phyloP scores from a whole-genome alignment of 2,329 filamentous ascomycete species.

The Colletotrichum kahawae region DNA sequence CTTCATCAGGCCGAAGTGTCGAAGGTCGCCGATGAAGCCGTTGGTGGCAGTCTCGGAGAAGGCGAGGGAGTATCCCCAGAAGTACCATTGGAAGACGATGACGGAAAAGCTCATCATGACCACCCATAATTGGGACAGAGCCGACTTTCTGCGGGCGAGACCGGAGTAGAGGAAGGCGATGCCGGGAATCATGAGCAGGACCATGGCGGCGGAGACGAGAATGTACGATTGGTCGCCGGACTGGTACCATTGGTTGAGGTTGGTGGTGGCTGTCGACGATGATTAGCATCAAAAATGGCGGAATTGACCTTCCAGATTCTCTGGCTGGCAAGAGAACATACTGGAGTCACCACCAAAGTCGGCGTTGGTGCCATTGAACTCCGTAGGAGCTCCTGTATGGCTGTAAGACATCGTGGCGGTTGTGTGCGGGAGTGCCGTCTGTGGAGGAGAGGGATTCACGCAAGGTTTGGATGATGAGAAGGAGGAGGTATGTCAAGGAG shows the following conservation, averaged over 20 bases:
- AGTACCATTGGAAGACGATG: conserved; percentile 98
- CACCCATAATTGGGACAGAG: conserved; percentile 95
- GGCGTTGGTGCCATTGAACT: conserved; percentile 68
- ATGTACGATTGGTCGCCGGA: conserved; percentile 95
- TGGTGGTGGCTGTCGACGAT: conserved; percentile 68
- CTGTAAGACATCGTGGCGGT: conserved; percentile 60
- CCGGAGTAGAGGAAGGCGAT: conserved; percentile 98
- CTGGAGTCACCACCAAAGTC: conserved; percentile 78
- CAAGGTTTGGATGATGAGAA: not conserved
- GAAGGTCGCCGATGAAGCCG: conserved; percentile 89
- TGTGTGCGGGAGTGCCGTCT: conserved; percentile 1
- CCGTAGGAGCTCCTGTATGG: conserved; percentile 61
- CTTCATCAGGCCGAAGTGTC: conserved; percentile 87
- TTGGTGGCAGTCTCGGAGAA: conserved; percentile 84
- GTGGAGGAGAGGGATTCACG: conserved; percentile 15
- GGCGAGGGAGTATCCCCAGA: conserved; percentile 97
- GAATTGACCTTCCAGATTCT: not conserved
- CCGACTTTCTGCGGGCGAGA: conserved; percentile 95
- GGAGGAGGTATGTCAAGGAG: not conserved
- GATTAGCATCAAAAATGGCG: not conserved
- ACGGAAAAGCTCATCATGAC: conserved; percentile 93
- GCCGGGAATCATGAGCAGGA: conserved; percentile 94
- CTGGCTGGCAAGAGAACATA: conserved; percentile 51
- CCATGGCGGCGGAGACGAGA: conserved; percentile 87
- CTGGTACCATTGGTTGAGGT: conserved; percentile 95